Conservation (phyloP, 2,329 filamentous ascomycete species). For the Penicillium sp. region DNA sequence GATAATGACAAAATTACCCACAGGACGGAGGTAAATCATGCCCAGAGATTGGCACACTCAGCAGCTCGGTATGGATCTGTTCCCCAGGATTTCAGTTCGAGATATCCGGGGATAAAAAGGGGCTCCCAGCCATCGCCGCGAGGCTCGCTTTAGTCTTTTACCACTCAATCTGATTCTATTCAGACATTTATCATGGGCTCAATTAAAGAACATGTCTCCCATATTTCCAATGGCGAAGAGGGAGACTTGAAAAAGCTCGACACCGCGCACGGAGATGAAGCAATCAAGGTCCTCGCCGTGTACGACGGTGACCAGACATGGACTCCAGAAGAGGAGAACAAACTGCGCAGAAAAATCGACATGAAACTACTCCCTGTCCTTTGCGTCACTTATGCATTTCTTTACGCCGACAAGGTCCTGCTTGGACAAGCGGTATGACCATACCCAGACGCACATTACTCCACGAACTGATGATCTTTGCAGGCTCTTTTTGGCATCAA, state of each 20-base stretch:
- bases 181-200: neutral
- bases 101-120: neutral
- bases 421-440: constrained; percentile 43
- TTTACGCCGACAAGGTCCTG: constrained; percentile 49
- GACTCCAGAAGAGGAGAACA: neutral
- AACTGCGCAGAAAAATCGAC: neutral
- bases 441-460: constrained; percentile 32
- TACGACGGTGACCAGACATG: neutral
- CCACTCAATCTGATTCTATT: neutral
- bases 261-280: neutral
- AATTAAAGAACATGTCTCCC: neutral
- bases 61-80: neutral
- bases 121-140: neutral
- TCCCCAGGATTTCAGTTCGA: neutral
- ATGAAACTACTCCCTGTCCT: constrained; percentile 30
- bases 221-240: neutral
- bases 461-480: neutral
- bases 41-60: neutral
- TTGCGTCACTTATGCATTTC: constrained; percentile 40
- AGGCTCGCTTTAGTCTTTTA: neutral
- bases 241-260: neutral
- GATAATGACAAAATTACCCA: neutral
- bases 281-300: neutral
- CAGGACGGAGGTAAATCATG: neutral
- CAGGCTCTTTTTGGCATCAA: neutral